Percentiles rank a stretch among this genome's conserved stretches.
phyloP scores from a whole-genome alignment of 805 yeast species.

The Candida hispaniensis region DNA sequence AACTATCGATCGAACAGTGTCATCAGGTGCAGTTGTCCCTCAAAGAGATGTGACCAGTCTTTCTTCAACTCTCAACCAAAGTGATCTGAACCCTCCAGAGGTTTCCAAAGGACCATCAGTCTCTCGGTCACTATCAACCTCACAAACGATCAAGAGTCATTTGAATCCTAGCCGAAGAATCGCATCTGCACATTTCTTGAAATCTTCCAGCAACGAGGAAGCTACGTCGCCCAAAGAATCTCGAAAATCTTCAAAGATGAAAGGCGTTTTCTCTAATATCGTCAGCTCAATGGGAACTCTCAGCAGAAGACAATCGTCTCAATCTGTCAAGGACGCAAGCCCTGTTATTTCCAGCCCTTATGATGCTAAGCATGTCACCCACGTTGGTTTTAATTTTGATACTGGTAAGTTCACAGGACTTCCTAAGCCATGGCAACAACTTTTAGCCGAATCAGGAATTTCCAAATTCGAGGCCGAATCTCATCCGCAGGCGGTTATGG shows the following conservation, averaged over 20 bases:
- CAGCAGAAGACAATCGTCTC: slow-evolving; percentile 9
- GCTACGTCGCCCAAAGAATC: no score
- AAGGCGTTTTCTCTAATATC: slow-evolving; percentile 7
- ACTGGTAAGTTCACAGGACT: slow-evolving; percentile 85
- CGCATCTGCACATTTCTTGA: no score
- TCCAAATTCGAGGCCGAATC: slow-evolving; percentile 77
- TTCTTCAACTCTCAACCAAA: no score
- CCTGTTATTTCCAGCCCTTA: slow-evolving; percentile 78
- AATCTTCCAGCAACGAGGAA: no score
- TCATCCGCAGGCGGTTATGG: slow-evolving; percentile 91
- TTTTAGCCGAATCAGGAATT: slow-evolving; percentile 78
- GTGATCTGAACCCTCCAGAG: no score
- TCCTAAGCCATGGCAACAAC: slow-evolving; percentile 85
- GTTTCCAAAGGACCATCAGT: no score
- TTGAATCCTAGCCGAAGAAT: no score
- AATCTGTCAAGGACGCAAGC: background rate
- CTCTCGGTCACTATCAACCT: no score
- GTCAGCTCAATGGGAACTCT: slow-evolving; percentile 8
- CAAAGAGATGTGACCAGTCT: no score
- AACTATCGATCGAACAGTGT: slow-evolving; percentile 3
- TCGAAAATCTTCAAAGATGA: no score
- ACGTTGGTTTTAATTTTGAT: slow-evolving; percentile 77
- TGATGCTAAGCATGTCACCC: slow-evolving; percentile 85
- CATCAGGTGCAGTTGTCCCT: no score
- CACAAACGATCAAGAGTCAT: no score